These are phyloP conservation scores for Tolypocladium pustulatum DNA, from an alignment of 2,329 filamentous ascomycete genomes.

Conservation along the genomic window DNA sequence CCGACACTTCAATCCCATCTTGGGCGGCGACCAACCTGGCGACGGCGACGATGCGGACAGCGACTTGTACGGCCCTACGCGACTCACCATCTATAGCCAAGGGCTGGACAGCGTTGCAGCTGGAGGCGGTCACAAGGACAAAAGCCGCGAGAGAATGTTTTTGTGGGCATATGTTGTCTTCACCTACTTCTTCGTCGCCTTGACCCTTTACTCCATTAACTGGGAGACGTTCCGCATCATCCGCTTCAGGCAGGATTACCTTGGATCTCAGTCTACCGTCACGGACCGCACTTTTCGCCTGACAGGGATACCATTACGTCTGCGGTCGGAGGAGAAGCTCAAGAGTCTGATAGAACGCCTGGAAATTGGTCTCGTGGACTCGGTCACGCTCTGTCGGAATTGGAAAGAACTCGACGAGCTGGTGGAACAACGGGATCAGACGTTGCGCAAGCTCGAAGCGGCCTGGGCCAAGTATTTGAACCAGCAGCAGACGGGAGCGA, in stretches of 20 bases:
- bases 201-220: conserved; percentile 76
- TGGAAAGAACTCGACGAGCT: conserved; percentile 75
- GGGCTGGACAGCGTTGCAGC: conserved; percentile 4
- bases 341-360: conserved; percentile 80
- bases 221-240: conserved; percentile 79
- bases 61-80: background rate
- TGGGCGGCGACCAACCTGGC: background rate
- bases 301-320: conserved; percentile 71
- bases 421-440: conserved; percentile 53
- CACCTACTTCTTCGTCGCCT: conserved; percentile 77
- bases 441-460: conserved; percentile 67
- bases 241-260: conserved; percentile 74
- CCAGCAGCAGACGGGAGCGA: conserved; percentile 10
- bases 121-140: conserved; percentile 24
- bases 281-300: conserved; percentile 90
- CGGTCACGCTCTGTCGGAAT: conserved; percentile 73
- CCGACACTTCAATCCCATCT: conserved; percentile 5
- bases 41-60: background rate
- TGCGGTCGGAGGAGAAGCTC: conserved; percentile 74
- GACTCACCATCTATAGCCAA: background rate
- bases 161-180: conserved; percentile 94
- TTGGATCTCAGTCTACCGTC: conserved; percentile 88
- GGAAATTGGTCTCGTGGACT: conserved; percentile 81
- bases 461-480: conserved; percentile 62
- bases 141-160: conserved; percentile 36